These are phyloP conservation scores for Fistulina hepatica DNA, from an alignment of 1,284 basidiomycete species.

Conservation along the genomic window DNA sequence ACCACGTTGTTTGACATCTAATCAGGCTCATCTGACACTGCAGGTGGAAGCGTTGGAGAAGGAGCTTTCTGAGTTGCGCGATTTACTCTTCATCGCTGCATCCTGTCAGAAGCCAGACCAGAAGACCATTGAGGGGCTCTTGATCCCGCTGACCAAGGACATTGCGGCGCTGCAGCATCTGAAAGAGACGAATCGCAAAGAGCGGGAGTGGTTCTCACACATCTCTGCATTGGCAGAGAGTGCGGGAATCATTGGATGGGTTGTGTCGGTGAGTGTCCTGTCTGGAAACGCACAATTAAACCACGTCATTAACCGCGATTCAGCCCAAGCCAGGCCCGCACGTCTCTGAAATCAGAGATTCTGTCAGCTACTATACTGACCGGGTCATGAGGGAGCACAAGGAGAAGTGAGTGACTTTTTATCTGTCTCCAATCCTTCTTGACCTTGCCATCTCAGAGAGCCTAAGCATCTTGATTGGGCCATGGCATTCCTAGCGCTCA, in stretches of 20 bases:
- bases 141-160: constrained; percentile 64
- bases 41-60: constrained; percentile 64
- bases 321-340: constrained; percentile 80
- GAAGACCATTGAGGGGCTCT: constrained; percentile 45
- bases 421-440: neutral
- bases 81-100: constrained; percentile 58
- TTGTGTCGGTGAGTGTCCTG: constrained; percentile 59
- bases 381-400: constrained; percentile 90
- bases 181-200: constrained; percentile 77
- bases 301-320: neutral
- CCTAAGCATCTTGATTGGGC: constrained; percentile 88
- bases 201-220: constrained; percentile 77
- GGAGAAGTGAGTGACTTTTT: constrained; percentile 58
- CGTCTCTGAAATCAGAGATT: constrained; percentile 81
- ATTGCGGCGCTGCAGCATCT: constrained; percentile 69
- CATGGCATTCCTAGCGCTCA: constrained; percentile 54
- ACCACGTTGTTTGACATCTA: too few relatives aligned
- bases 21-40: constrained; percentile 5
- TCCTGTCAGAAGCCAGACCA: constrained; percentile 75
- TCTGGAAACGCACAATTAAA: neutral
- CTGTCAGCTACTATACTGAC: constrained; percentile 85
- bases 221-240: constrained; percentile 78
- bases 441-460: constrained; percentile 58
- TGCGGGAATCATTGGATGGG: constrained; percentile 85
- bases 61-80: constrained; percentile 60